These are phyloP conservation scores for Mucor velutinosus DNA, from an alignment of 371 early-diverging fungal species.

Conservation along the genomic window DNA sequence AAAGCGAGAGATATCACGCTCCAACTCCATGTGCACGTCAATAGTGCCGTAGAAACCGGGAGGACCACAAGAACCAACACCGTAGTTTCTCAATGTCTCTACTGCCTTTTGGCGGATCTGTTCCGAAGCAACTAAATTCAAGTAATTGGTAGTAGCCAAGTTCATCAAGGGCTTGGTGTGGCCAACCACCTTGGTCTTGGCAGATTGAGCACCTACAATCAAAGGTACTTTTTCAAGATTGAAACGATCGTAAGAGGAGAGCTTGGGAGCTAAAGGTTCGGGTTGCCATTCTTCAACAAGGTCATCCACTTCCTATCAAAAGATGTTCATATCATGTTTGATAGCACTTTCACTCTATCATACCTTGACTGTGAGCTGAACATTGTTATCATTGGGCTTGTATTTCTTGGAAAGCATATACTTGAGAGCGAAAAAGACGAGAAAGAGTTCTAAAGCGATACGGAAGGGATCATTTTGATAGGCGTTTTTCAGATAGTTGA, in stretches of 20 bases:
- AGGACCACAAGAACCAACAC: slow-evolving; percentile 99
- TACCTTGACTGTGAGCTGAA: slow-evolving; percentile 86
- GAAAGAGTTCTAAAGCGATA: slow-evolving; percentile 81
- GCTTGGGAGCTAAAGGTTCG: slow-evolving; percentile 86
- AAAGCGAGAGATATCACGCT: slow-evolving; percentile 87
- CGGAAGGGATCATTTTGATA: slow-evolving; percentile 98
- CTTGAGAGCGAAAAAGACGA: slow-evolving; percentile 89
- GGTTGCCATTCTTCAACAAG: slow-evolving; percentile 96
- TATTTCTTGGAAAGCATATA: slow-evolving; percentile 88
- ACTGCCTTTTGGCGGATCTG: slow-evolving; percentile 87
- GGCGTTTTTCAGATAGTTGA: slow-evolving; percentile 86
- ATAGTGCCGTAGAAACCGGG: slow-evolving; percentile 99
- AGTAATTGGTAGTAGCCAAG: slow-evolving; percentile 87
- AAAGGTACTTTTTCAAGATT: slow-evolving; percentile 83
- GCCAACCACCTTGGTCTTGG: slow-evolving; percentile 57
- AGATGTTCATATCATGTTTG: not conserved
- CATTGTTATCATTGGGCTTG: slow-evolving; percentile 80
- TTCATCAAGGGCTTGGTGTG: slow-evolving; percentile 70
- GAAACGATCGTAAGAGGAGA: slow-evolving; percentile 72
- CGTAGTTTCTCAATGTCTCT: slow-evolving; percentile 92
- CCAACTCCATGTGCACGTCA: slow-evolving; percentile 98
- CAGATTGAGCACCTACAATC: slow-evolving; percentile 70
- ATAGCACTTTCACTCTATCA: not conserved
- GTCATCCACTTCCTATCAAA: slow-evolving; percentile 65
- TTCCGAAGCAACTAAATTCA: slow-evolving; percentile 81